Conservation (phyloP, 2,329 filamentous ascomycete genomes). For the Botrytis tulipae region DNA sequence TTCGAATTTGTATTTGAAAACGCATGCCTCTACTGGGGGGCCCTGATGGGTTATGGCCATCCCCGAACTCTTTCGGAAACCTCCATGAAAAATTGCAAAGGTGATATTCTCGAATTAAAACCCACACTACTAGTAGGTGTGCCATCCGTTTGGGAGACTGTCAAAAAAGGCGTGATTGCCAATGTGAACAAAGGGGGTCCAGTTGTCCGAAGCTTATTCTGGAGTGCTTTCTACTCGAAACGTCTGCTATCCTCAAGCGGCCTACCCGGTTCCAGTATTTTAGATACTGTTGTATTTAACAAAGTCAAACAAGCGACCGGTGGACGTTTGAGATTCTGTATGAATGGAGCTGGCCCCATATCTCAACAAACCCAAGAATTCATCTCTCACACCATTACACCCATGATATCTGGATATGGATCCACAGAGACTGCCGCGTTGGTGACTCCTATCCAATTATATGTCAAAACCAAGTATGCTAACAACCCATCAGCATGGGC, state of each 20-base stretch:
- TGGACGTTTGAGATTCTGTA: slow-evolving; percentile 78
- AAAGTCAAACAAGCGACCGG: slow-evolving; percentile 88
- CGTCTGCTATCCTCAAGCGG: slow-evolving; percentile 42
- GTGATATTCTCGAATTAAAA: slow-evolving; percentile 88
- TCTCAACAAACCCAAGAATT: slow-evolving; percentile 84
- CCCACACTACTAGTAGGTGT: slow-evolving; percentile 92
- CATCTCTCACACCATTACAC: slow-evolving; percentile 82
- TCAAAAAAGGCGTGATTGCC: slow-evolving; percentile 86
- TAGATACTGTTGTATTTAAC: slow-evolving; percentile 84
- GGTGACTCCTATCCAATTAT: neutral
- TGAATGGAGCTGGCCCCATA: slow-evolving; percentile 91
- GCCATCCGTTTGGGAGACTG: slow-evolving; percentile 93
- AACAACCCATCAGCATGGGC: slow-evolving; percentile 68
- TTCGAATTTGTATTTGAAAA: slow-evolving; percentile 97
- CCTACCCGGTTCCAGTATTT: slow-evolving; percentile 62
- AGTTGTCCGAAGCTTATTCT: slow-evolving; percentile 73
- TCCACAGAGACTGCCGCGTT: slow-evolving; percentile 81
- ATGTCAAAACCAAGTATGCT: neutral
- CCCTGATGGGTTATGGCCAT: slow-evolving; percentile 89
- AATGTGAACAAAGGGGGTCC: slow-evolving; percentile 64
- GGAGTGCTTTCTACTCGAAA: slow-evolving; percentile 58
- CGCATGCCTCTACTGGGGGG: slow-evolving; percentile 82
- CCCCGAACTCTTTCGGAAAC: slow-evolving; percentile 83
- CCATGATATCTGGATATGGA: slow-evolving; percentile 91
- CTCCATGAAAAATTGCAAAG: slow-evolving; percentile 84